phyloP scores from a whole-genome alignment of 176 grass and related monocot species.

The Pharus latifolius region DNA sequence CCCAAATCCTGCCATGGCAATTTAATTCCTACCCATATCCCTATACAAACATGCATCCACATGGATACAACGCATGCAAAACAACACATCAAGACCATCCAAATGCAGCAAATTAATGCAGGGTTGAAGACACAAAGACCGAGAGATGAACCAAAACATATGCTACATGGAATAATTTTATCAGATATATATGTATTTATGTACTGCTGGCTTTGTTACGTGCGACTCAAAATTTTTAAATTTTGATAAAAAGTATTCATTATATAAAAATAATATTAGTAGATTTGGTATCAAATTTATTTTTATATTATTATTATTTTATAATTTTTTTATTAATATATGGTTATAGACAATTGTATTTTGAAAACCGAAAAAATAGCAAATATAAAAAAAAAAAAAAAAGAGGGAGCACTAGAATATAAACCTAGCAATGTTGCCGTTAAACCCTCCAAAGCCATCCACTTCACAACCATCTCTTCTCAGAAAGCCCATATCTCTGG shows the following conservation, averaged over 20 bases:
- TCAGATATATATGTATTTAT: background rate
- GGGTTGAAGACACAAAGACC: conserved; percentile 5
- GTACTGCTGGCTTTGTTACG: no score
- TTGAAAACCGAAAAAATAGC: no score
- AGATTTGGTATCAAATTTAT: no score
- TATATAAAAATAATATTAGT: no score
- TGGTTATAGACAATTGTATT: no score
- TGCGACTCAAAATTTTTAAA: no score
- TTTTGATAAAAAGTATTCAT: no score
- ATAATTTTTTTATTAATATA: no score
- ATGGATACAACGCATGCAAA: conserved; percentile 7
- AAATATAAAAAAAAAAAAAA: no score
- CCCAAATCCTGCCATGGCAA: conserved; percentile 7
- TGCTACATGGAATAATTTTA: no score
- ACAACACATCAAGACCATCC: conserved; percentile 17
- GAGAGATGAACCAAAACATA: conserved; percentile 15
- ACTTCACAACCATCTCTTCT: conserved; percentile 15
- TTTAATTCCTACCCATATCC: conserved; percentile 15
- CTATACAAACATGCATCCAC: background rate
- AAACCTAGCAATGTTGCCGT: conserved; percentile 24
- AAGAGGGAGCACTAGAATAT: no score
- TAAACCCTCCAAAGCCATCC: conserved; percentile 21
- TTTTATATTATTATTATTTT: no score
- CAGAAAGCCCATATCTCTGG: conserved; percentile 34
- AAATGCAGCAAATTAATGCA: conserved; percentile 22